Evolutionary conservation across 2,329 filamentous ascomycete genomes (phyloP).

Genomic region (Fusarium transvaalense): DNA sequence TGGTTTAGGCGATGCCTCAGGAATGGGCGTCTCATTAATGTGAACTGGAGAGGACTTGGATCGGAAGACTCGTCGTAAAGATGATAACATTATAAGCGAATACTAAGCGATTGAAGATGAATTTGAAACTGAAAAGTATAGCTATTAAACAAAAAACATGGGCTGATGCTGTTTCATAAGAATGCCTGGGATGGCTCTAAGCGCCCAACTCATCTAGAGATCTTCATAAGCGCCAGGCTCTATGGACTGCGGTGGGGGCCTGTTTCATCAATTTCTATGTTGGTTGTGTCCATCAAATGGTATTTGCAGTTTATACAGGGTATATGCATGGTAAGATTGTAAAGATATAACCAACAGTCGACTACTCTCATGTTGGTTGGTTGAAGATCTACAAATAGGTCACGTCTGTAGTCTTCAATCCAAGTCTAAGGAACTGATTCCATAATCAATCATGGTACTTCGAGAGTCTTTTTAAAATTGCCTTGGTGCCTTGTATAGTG

Average conservation of each 20-base stretch:
- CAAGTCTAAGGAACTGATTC: background rate
- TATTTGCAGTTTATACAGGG: background rate
- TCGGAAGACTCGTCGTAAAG: too few species aligned
- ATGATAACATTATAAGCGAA: too few species aligned
- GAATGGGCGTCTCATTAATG: too few species aligned
- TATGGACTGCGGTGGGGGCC: background rate
- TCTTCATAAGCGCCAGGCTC: slow-evolving; percentile 6
- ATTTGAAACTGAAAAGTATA: too few species aligned
- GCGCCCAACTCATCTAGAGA: slow-evolving; percentile 3
- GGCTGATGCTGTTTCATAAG: background rate
- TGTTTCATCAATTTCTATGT: background rate
- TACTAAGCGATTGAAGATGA: too few species aligned
- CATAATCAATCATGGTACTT: accelerated
- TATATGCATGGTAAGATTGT: background rate
- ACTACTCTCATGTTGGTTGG: background rate
- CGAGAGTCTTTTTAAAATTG: accelerated
- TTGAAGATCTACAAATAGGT: background rate
- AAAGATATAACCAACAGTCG: background rate
- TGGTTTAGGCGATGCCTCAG: background rate
- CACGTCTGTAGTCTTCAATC: accelerated
- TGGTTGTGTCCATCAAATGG: background rate
- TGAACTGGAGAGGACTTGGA: too few species aligned
- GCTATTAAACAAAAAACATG: too few species aligned
- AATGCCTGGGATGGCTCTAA: slow-evolving; percentile 4
- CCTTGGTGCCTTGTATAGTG: accelerated